Conservation (phyloP, 306 rosid species). For the Sicyos baderoa region DNA sequence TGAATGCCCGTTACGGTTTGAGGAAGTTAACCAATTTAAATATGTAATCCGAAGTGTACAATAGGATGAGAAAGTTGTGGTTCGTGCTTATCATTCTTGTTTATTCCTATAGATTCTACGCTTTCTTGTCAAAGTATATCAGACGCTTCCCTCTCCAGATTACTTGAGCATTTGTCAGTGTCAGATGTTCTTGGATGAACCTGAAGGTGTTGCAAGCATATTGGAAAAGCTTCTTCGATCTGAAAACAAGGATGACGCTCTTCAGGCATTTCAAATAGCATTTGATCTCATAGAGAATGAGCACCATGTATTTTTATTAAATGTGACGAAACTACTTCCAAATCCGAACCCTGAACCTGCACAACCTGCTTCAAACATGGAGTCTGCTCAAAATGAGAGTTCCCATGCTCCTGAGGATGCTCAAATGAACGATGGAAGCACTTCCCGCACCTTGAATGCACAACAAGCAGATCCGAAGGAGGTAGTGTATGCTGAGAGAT, state of each 20-base stretch:
- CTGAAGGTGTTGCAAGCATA: constrained; percentile 81
- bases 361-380: constrained; percentile 41
- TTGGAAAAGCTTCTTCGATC: constrained; percentile 81
- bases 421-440: constrained; percentile 66
- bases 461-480: constrained; percentile 65
- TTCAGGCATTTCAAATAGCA: constrained; percentile 86
- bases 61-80: constrained; percentile 1
- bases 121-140: constrained; percentile 85
- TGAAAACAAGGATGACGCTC: constrained; percentile 87
- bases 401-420: constrained; percentile 53
- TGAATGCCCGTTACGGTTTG: not conserved
- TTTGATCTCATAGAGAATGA: constrained; percentile 94
- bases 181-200: constrained; percentile 93
- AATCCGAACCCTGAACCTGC: constrained; percentile 46
- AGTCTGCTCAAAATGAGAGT: constrained; percentile 46
- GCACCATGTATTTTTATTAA: constrained; percentile 88
- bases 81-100: constrained; percentile 4
- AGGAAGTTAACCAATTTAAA: constrained; percentile 2
- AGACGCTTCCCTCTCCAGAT: constrained; percentile 90
- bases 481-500: constrained; percentile 66
- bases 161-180: constrained; percentile 94
- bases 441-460: constrained; percentile 30
- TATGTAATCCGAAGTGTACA: not conserved
- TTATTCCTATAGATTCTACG: constrained; percentile 59
- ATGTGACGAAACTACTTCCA: constrained; percentile 70